Conservation (phyloP, 768 basidiomycete genomes). For the Hypsizygus marmoreus region DNA sequence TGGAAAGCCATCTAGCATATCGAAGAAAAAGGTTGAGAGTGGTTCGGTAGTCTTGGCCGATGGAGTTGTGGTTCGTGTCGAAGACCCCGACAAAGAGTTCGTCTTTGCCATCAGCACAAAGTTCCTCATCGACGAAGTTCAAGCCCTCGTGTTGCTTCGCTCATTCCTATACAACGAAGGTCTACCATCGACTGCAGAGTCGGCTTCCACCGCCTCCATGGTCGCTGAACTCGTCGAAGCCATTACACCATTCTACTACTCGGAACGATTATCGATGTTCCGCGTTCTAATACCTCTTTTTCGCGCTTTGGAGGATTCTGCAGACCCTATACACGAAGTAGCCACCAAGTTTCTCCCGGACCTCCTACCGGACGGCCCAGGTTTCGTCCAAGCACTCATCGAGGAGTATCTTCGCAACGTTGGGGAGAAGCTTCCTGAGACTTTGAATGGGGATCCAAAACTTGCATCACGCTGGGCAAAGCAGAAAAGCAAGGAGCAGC, state of each 20-base stretch:
- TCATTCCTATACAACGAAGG: conserved; percentile 82
- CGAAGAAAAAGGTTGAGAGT: conserved; percentile 64
- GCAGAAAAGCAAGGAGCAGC: conserved; percentile 76
- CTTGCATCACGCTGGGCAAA: conserved; percentile 69
- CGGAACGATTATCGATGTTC: conserved; percentile 73
- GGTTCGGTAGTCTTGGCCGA: conserved; percentile 72
- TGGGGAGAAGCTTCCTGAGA: conserved; percentile 46
- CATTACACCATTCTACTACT: conserved; percentile 80
- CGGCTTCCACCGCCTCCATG: conserved; percentile 43
- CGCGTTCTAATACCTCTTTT: conserved; percentile 76
- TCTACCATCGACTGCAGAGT: conserved; percentile 50
- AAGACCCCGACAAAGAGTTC: conserved; percentile 70
- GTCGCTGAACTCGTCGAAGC: conserved; percentile 64
- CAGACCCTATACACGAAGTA: conserved; percentile 53
- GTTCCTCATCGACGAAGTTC: conserved; percentile 79
- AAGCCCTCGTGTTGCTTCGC: conserved; percentile 72
- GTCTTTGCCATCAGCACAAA: conserved; percentile 69
- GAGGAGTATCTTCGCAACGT: conserved; percentile 61
- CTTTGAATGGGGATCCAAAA: conserved; percentile 51
- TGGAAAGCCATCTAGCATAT: conserved; percentile 66
- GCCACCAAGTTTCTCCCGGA: conserved; percentile 56
- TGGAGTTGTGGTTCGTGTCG: conserved; percentile 61
- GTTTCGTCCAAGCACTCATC: conserved; percentile 65
- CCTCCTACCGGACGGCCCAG: conserved; percentile 62
- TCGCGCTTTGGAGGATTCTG: conserved; percentile 62